Percentiles rank a stretch among this genome's conserved stretches.
phyloP scores from a whole-genome alignment of 371 early-diverging fungal species.

The Conidiobolus incongruus region DNA sequence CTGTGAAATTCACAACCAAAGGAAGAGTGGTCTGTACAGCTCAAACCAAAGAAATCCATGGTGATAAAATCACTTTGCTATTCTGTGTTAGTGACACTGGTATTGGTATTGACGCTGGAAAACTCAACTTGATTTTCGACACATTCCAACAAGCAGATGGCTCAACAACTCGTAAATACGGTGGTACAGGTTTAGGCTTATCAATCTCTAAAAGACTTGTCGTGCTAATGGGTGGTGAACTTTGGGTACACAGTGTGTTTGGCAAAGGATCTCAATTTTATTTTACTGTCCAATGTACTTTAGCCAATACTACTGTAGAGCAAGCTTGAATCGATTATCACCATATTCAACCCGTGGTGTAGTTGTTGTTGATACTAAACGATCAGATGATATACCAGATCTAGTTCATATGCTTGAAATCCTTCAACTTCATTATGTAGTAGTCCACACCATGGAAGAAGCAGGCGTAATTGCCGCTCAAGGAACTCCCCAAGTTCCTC shows the following conservation, averaged over 20 bases:
- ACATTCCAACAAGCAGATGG: constrained; percentile 66
- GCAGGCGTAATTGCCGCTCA: too few species aligned
- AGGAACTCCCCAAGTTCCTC: too few species aligned
- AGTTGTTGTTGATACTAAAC: constrained; percentile 14
- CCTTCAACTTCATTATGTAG: constrained; percentile 16
- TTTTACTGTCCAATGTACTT: too few species aligned
- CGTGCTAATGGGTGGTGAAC: constrained; percentile 50
- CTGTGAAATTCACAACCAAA: too few species aligned
- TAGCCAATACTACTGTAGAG: constrained; percentile 12
- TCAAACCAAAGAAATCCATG: too few species aligned
- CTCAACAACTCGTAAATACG: constrained; percentile 56
- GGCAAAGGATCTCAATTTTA: constrained; percentile 49
- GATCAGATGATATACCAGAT: not conserved
- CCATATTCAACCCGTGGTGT: constrained; percentile 18
- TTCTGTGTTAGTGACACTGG: too few species aligned
- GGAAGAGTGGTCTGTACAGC: too few species aligned
- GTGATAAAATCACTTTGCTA: too few species aligned
- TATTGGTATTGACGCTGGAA: too few species aligned
- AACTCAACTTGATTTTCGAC: constrained; percentile 46
- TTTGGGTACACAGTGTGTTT: constrained; percentile 43
- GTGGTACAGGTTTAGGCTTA: constrained; percentile 68
- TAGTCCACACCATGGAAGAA: constrained; percentile 16
- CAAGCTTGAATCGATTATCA: constrained; percentile 18
- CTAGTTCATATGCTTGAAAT: constrained; percentile 9
- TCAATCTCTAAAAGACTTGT: constrained; percentile 53